A percentile compares a stretch with the other conserved stretches of the same genome.
Evolutionary conservation across 2,329 filamentous ascomycete species (phyloP).

Genomic region (Aschersonia sp.): DNA sequence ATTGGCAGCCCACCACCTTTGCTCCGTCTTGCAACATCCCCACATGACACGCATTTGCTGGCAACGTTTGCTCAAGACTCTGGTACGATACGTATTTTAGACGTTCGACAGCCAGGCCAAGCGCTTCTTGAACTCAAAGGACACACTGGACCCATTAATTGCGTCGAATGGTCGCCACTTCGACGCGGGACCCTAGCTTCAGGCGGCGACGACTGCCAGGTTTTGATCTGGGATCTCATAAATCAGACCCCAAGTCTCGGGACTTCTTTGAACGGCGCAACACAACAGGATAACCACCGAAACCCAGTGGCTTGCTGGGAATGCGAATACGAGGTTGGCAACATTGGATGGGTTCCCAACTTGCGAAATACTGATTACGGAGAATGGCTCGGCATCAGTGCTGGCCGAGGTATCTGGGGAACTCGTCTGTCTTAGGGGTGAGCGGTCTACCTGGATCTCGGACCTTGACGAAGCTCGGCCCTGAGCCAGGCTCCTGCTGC

Average conservation of each 20-base stretch:
- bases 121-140: constrained; percentile 86
- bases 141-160: constrained; percentile 74
- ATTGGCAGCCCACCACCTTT: constrained; percentile 65
- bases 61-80: constrained; percentile 96
- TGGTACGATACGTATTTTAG: constrained; percentile 81
- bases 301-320: constrained; percentile 66
- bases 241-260: constrained; percentile 33
- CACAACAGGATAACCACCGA: constrained; percentile 40
- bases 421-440: constrained; percentile 29
- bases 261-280: constrained; percentile 31
- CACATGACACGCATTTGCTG: constrained; percentile 86
- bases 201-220: constrained; percentile 81
- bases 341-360: constrained; percentile 72
- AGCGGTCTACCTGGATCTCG: constrained; percentile 1
- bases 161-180: constrained; percentile 87
- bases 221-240: constrained; percentile 86
- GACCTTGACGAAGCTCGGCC: not conserved
- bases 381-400: constrained; percentile 74
- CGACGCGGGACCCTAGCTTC: constrained; percentile 80
- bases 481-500: too few relatives aligned
- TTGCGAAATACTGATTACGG: constrained; percentile 52
- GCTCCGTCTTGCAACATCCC: constrained; percentile 72
- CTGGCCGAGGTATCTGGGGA: constrained; percentile 70
- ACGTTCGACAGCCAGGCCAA: constrained; percentile 91
- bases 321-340: constrained; percentile 77